Base-by-base conservation (phyloP, 31 red algal species). In the Bonnemaisonia californica region DNA sequence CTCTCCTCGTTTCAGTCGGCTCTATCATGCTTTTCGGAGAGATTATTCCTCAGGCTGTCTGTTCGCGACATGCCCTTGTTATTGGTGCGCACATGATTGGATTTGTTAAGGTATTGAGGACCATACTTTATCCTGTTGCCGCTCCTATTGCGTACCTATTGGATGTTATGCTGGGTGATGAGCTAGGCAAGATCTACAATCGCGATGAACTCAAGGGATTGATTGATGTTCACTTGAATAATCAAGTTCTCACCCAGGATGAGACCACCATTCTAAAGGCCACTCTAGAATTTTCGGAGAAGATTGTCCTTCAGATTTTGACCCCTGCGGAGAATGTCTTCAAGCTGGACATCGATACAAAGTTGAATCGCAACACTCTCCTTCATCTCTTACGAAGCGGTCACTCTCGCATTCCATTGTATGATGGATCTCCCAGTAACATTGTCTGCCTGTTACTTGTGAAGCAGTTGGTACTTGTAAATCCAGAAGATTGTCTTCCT, bases 21-120 rank as follows among this genome's bases (percentile, higher is more conserved):
- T 89, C 81, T n/a, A 81, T 98, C 62, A 91, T 98, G 80, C 66
- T 98, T 32, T 92, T 98, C 58, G 90, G 90, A 23, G 95, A 98
- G 77, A 89, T 98, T 58, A 85, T 98, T 27, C 95, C 95, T 1
- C 91, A 94, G 78, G 91, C 87, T 35, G 77, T 93, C 28, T 92
- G 95, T 72, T 94, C 91, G 16, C 77, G 95, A 16, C 91, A 98
- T 69, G 91, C 88, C 5, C 62, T 94, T 21, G 39, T 92, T 35
- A 88, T 94, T 42, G 89, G 92, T 39, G 75, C 88, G 4, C 82
- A 73, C 62, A 81, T 86, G 71, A 89, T 92, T 29, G 79, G 85
- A 9, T 94, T 95, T 66, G 87, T 91, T 33, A 92, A 71, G 74
- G 31, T 88, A 19, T 66, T 98, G 69, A 58, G 82, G 19, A 65